phyloP scores from a whole-genome alignment of 495 filamentous ascomycete species.

The Durotheca rogersii region DNA sequence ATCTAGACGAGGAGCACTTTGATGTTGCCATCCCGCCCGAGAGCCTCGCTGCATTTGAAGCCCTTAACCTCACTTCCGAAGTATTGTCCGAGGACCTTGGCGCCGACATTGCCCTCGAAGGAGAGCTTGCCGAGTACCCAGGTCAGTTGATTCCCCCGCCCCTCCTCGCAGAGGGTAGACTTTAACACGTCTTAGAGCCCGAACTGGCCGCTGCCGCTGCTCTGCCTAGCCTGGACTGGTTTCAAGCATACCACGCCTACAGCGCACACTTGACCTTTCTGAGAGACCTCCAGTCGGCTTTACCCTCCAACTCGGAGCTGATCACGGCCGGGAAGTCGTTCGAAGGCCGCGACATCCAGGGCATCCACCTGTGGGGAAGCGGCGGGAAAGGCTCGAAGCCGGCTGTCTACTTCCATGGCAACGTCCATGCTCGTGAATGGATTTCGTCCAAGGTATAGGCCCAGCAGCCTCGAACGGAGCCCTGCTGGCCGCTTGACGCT shows the following conservation, averaged over 20 bases:
- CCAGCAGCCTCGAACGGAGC: not conserved
- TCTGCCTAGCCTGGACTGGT: conserved; percentile 48
- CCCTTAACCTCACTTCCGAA: conserved; percentile 37
- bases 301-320: conserved; percentile 55
- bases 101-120: conserved; percentile 46
- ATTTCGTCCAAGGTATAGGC: conserved; percentile 51
- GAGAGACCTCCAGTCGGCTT: conserved; percentile 50
- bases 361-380: conserved; percentile 61
- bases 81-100: conserved; percentile 52
- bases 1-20: conserved; percentile 29
- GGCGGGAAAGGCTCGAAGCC: conserved; percentile 56
- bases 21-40: conserved; percentile 48
- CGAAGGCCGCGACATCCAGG: conserved; percentile 54
- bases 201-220: conserved; percentile 19
- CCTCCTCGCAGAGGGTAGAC: not conserved
- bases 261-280: conserved; percentile 57
- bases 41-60: conserved; percentile 43
- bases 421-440: conserved; percentile 67
- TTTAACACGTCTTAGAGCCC: conserved; percentile 3
- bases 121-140: conserved; percentile 30
- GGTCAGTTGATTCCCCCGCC: conserved; percentile 11
- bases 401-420: conserved; percentile 60
- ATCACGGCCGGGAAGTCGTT: conserved; percentile 54
- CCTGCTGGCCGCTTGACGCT: not conserved
- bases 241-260: conserved; percentile 58